Conservation (phyloP, 306 rosid species). For the Rosa lucieae region DNA sequence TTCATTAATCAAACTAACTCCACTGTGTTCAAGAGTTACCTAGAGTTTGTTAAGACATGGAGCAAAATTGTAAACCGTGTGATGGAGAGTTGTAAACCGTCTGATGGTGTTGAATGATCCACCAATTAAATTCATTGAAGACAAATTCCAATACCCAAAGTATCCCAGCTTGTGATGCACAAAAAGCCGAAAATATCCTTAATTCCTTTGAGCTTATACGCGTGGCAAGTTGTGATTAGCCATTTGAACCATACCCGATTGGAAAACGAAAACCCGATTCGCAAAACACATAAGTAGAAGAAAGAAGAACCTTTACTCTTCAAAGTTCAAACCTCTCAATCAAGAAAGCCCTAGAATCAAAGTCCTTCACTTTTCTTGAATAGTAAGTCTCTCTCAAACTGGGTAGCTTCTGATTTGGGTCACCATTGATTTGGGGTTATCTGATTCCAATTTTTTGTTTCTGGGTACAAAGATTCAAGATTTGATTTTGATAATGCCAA, state of each 20-base stretch:
- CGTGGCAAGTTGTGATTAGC: not conserved
- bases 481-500: not conserved
- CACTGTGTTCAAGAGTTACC: no score
- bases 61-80: no score
- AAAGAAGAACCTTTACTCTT: not conserved
- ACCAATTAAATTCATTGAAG: no score
- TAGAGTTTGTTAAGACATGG: no score
- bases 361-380: not conserved
- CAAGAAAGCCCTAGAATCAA: not conserved
- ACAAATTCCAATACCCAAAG: no score
- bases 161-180: no score
- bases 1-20: no score
- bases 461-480: not conserved
- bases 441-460: not conserved
- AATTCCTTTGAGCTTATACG: no score
- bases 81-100: no score
- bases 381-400: slow-evolving; percentile 1
- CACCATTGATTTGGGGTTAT: not conserved
- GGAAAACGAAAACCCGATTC: not conserved
- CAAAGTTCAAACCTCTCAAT: not conserved
- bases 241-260: no score
- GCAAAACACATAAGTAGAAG: not conserved
- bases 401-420: not conserved
- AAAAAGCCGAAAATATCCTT: no score
- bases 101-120: no score